Evolutionary conservation across 164 flowering plant genomes (phyloP).

Genomic region (Taxillus chinensis): DNA sequence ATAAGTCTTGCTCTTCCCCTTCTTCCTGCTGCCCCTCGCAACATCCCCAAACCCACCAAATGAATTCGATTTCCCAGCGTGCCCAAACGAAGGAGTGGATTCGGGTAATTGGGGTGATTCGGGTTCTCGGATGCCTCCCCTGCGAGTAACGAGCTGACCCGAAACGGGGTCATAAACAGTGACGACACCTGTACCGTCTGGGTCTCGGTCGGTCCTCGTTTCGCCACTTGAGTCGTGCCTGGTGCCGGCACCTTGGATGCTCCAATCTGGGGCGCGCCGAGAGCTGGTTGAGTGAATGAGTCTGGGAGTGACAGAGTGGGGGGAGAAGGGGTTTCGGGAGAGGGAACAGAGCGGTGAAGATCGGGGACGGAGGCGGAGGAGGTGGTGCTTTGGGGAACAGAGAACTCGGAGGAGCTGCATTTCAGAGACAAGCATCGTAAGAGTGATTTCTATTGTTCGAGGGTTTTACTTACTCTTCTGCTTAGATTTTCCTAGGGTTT

Average conservation of each 20-base stretch:
- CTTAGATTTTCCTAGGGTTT: too few relatives aligned
- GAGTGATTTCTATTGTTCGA: conserved; percentile 11
- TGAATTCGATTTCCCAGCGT: conserved; percentile 6
- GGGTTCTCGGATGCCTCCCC: not conserved
- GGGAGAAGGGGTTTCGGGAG: conserved; percentile 9
- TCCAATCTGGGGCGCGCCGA: conserved; percentile 5
- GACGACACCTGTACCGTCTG: conserved; percentile 12
- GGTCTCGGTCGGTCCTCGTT: conserved; percentile 1
- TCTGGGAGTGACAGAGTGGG: conserved; percentile 11
- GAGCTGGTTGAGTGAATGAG: conserved; percentile 5
- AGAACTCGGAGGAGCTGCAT: conserved; percentile 32
- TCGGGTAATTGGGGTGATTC: not conserved
- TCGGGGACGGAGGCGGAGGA: conserved; percentile 8
- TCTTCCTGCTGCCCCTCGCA: conserved; percentile 22
- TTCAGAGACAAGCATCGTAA: conserved; percentile 31
- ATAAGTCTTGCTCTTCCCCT: conserved; percentile 34
- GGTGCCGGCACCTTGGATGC: not conserved
- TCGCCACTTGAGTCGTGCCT: not conserved
- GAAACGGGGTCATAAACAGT: conserved; percentile 20
- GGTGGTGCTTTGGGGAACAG: conserved; percentile 13
- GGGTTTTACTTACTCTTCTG: too few relatives aligned
- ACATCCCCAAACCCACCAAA: conserved; percentile 5
- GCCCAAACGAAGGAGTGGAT: not conserved
- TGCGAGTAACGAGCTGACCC: conserved; percentile 9
- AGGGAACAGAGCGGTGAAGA: conserved; percentile 4